These are phyloP conservation scores for Erythrophleum ivorense DNA, from an alignment of 331 rosid species.

Conservation along the genomic window DNA sequence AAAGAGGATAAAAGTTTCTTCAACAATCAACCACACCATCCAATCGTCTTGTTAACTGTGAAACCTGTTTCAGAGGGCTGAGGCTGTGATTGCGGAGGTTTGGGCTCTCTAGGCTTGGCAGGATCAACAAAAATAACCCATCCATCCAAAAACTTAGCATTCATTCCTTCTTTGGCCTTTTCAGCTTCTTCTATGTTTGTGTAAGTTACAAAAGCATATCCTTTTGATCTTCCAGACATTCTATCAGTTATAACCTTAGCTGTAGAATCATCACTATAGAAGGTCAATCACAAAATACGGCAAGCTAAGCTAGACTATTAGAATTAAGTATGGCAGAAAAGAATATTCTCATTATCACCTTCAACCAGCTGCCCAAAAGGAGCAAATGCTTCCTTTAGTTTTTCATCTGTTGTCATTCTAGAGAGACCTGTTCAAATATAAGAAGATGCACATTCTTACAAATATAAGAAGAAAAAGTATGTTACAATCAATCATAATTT, in stretches of 20 bases:
- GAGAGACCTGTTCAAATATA: constrained; percentile 73
- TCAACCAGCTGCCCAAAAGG: constrained; percentile 80
- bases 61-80: constrained; percentile 67
- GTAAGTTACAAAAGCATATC: constrained; percentile 77
- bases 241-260: constrained; percentile 86
- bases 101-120: constrained; percentile 79
- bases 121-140: constrained; percentile 98
- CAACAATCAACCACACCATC: constrained; percentile 80
- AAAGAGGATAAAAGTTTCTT: constrained; percentile 14
- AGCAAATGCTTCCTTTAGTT: constrained; percentile 75
- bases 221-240: constrained; percentile 87
- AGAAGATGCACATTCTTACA: background rate
- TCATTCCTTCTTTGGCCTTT: constrained; percentile 80
- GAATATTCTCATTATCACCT: constrained; percentile 47
- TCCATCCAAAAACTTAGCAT: constrained; percentile 92
- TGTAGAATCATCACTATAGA: constrained; percentile 43
- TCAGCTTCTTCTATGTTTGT: constrained; percentile 77
- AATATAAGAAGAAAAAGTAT: background rate
- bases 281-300: constrained; percentile 28
- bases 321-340: background rate
- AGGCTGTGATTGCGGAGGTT: constrained; percentile 67
- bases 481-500: background rate
- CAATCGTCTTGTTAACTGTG: constrained; percentile 82
- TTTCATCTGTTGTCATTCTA: constrained; percentile 79
- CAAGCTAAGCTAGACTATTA: background rate